Conservation (phyloP, 257 asterid genomes). For the Dorcoceras hygrometricum region DNA sequence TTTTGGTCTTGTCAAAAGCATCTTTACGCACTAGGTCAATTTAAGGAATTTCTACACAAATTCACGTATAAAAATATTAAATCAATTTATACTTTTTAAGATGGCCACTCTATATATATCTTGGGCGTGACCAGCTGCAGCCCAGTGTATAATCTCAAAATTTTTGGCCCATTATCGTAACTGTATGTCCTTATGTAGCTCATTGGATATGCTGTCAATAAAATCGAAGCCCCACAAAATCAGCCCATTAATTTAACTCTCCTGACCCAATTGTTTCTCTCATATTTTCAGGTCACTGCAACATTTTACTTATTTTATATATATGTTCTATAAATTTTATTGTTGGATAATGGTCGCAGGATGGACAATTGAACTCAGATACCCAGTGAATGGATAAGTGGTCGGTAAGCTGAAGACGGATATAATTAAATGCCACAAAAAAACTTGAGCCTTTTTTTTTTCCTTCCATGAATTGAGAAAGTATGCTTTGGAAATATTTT, state of each 20-base stretch:
- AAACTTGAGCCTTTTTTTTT: neutral
- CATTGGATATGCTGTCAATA: neutral
- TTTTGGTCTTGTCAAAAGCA: neutral
- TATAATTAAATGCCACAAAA: neutral
- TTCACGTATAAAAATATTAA: no score
- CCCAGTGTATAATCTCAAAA: neutral
- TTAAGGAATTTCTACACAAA: neutral
- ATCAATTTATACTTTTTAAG: no score
- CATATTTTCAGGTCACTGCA: no score
- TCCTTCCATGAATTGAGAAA: neutral
- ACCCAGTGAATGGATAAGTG: neutral
- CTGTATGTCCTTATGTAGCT: neutral
- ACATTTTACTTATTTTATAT: no score
- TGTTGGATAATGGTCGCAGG: neutral
- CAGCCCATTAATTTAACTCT: neutral
- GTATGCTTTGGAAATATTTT: no score
- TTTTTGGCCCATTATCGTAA: neutral
- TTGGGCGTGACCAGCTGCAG: no score
- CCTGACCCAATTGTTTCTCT: neutral
- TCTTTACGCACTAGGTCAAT: neutral
- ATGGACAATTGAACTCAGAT: neutral
- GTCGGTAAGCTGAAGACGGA: neutral
- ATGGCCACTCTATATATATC: no score
- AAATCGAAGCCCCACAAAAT: neutral
- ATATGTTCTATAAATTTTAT: no score